phyloP scores from a whole-genome alignment of 2,329 filamentous ascomycete species.

The Cladosporium sp. region DNA sequence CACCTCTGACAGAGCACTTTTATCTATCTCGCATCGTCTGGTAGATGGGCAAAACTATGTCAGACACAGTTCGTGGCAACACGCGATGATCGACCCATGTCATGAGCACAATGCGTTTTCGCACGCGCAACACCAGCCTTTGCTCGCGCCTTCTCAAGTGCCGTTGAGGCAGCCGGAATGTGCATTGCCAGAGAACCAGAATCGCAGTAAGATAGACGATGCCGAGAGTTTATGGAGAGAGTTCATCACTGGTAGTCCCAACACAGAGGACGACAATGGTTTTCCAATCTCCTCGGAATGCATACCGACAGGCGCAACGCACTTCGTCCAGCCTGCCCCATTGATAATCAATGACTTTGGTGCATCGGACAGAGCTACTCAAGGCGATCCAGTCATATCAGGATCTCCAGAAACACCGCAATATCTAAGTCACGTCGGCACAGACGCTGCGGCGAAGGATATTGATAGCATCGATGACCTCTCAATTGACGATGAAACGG shows the following conservation, averaged over 20 bases:
- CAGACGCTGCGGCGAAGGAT: too few species aligned
- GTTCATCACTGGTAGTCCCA: conserved; percentile 20
- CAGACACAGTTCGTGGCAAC: too few species aligned
- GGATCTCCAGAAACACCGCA: too few species aligned
- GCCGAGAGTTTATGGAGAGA: conserved; percentile 22
- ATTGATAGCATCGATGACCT: too few species aligned
- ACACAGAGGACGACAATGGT: conserved; percentile 13
- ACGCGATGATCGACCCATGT: too few species aligned
- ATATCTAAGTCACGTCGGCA: too few species aligned
- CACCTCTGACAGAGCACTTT: too few species aligned
- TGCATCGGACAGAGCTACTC: conserved; percentile 12
- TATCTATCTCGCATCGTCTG: conserved; percentile 7
- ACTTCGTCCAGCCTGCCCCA: conserved; percentile 6
- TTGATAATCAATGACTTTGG: conserved; percentile 13
- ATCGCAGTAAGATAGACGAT: background rate
- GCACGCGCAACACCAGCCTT: too few species aligned
- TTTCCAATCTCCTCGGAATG: background rate
- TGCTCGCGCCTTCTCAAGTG: background rate
- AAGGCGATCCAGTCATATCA: background rate
- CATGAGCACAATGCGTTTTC: background rate
- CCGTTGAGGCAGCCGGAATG: background rate
- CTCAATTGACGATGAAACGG: too few species aligned
- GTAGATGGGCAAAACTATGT: conserved; percentile 8
- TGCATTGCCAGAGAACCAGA: background rate
- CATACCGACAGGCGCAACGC: background rate